phyloP scores from a whole-genome alignment of 164 flowering plant genomes.

The Macadamia integrifolia region DNA sequence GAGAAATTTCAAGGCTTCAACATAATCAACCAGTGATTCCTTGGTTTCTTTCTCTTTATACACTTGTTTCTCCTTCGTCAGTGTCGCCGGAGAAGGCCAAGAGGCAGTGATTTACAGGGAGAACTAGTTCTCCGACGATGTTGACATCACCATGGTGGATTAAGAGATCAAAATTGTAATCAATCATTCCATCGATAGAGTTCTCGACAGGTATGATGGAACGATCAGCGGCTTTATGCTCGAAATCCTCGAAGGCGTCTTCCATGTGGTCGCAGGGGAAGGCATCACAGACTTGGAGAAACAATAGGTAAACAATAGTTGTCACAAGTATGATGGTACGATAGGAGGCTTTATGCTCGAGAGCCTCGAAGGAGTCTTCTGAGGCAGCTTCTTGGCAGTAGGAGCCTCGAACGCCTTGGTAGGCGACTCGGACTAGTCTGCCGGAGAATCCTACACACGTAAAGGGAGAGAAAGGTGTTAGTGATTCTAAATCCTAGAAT shows the following conservation, averaged over 20 bases:
- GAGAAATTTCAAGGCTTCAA: conserved; percentile 36
- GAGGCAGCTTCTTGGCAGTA: conserved; percentile 31
- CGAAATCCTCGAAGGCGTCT: conserved; percentile 22
- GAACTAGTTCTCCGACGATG: conserved; percentile 17
- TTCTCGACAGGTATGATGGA: conserved; percentile 25
- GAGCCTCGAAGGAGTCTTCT: conserved; percentile 20
- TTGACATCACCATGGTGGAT: conserved; percentile 18
- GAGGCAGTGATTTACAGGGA: conserved; percentile 29
- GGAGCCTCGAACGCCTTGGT: conserved; percentile 29
- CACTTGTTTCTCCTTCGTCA: conserved; percentile 13
- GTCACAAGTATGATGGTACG: conserved; percentile 19
- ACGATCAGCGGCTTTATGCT: conserved; percentile 21
- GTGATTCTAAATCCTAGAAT: too few species aligned
- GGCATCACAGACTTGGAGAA: conserved; percentile 1
- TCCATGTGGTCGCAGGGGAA: conserved; percentile 24
- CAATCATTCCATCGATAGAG: conserved; percentile 24
- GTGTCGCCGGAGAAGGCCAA: conserved; percentile 20
- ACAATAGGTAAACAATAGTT: too few species aligned
- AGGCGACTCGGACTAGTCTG: conserved; percentile 20
- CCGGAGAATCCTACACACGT: conserved; percentile 2
- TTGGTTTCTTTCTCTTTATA: conserved; percentile 6
- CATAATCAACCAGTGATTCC: conserved; percentile 32
- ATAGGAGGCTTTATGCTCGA: conserved; percentile 19
- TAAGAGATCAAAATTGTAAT: conserved; percentile 22
- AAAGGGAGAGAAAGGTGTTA: conserved; percentile 1